Evolutionary conservation across 139 green algal genomes (phyloP).

Genomic region (Chlamydomonas urium): DNA sequence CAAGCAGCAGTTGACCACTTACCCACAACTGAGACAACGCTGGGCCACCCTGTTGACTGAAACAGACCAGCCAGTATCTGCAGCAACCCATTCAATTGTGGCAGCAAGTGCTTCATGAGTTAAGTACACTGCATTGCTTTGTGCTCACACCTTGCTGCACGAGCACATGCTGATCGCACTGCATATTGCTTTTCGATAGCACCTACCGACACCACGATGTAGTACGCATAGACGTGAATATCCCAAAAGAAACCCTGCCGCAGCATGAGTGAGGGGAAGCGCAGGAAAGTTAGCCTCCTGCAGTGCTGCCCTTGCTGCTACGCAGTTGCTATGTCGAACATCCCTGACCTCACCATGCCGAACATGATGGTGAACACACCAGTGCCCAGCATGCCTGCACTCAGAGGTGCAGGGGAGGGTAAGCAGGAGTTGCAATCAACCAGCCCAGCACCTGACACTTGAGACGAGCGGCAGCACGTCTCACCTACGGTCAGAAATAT

Average conservation of each 20-base stretch:
- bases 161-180: too few relatives aligned
- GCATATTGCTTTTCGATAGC: too few relatives aligned
- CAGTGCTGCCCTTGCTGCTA: too few relatives aligned
- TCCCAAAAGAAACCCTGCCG: constrained; percentile 72
- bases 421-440: too few relatives aligned
- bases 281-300: background rate
- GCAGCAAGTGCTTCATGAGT: too few relatives aligned
- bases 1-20: too few relatives aligned
- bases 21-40: constrained; percentile 87
- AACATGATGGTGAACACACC: constrained; percentile 71
- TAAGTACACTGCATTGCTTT: too few relatives aligned
- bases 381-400: constrained; percentile 79
- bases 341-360: constrained; percentile 58
- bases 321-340: too few relatives aligned
- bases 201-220: constrained; percentile 64
- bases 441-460: background rate
- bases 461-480: background rate
- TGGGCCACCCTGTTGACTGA: constrained; percentile 88
- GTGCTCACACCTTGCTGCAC: too few relatives aligned
- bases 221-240: constrained; percentile 83
- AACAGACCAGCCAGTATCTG: constrained; percentile 12
- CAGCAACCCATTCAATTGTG: too few relatives aligned
- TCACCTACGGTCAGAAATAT: constrained; percentile 75
- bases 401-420: background rate
- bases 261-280: constrained; percentile 9